These are phyloP conservation scores for Saccharomycopsis capsularis DNA, from an alignment of 805 yeast species.

Conservation along the genomic window DNA sequence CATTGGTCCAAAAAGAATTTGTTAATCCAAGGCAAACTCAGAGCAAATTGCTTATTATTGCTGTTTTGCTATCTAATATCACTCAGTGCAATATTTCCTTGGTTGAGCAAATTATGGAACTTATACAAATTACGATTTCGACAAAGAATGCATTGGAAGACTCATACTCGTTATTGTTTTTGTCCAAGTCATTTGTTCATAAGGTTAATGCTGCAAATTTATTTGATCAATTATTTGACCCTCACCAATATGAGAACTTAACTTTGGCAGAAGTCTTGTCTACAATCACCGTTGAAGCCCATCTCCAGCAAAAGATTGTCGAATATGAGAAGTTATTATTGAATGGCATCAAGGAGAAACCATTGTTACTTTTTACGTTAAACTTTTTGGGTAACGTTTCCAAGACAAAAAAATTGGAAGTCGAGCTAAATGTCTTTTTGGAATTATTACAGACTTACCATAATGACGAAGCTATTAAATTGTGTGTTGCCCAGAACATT, in stretches of 20 bases:
- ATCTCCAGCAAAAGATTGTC: slow-evolving; percentile 6
- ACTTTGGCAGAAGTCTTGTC: slow-evolving; percentile 13
- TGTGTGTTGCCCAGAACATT: slow-evolving; percentile 46
- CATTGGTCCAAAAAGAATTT: slow-evolving; percentile 2
- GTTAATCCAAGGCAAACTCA: slow-evolving; percentile 3
- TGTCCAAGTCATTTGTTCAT: slow-evolving; percentile 8
- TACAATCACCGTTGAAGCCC: slow-evolving; percentile 12
- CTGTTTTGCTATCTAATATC: slow-evolving; percentile 1
- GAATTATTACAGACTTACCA: slow-evolving; percentile 6
- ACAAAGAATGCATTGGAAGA: not conserved
- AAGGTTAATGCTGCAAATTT: slow-evolving; percentile 16
- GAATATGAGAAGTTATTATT: slow-evolving; percentile 11
- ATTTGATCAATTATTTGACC: slow-evolving; percentile 13
- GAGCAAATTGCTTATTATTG: slow-evolving; percentile 15
- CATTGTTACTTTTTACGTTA: slow-evolving; percentile 11
- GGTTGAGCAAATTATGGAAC: slow-evolving; percentile 17
- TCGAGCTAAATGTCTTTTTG: slow-evolving; percentile 14
- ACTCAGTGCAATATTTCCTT: slow-evolving; percentile 13
- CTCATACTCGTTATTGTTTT: slow-evolving; percentile 4
- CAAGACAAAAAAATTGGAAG: slow-evolving; percentile 10
- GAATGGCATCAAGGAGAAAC: not conserved
- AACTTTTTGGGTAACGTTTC: slow-evolving; percentile 18
- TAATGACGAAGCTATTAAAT: slow-evolving; percentile 32
- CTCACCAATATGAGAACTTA: not conserved
- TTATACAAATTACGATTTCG: slow-evolving; percentile 5